Conservation (phyloP, 129 eudicot species). For the Flaveria brownii region DNA sequence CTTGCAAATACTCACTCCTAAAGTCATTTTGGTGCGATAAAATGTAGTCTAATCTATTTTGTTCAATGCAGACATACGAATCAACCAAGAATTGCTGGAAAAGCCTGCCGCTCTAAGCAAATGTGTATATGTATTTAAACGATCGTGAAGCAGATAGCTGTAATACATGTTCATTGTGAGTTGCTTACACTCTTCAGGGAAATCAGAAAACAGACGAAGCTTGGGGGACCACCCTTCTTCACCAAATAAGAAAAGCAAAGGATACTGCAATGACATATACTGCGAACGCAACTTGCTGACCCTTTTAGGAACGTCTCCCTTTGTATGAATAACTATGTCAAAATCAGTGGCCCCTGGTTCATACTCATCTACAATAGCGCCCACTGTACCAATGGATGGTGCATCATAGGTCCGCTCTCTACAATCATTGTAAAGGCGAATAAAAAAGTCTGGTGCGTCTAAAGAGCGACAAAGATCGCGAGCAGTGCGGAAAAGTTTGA, state of each 20-base stretch:
- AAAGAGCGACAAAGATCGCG: no score
- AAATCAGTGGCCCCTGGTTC: not conserved
- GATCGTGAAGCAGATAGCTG: not conserved
- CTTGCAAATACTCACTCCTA: not conserved
- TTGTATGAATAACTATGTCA: not conserved
- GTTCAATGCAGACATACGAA: not conserved
- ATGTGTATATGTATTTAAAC: not conserved
- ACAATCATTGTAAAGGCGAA: no score
- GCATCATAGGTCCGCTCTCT: not conserved
- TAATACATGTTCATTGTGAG: not conserved
- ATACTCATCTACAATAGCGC: not conserved
- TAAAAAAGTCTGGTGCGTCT: no score
- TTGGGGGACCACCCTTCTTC: not conserved
- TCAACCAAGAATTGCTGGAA: not conserved
- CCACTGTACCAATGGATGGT: not conserved
- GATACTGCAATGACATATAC: not conserved
- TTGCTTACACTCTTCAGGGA: no score
- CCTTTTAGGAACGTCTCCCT: not conserved
- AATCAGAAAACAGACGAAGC: no score
- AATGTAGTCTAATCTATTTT: not conserved
- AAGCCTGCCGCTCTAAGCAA: not conserved
- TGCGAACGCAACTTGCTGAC: not conserved
- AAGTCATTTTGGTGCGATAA: not conserved
- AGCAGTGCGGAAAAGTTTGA: no score
- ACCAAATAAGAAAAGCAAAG: not conserved